Percentiles rank a stretch among this genome's conserved stretches.
Conservation (phyloP, 2,329 filamentous ascomycete species). For the Neopestalotiopsis sp. region DNA sequence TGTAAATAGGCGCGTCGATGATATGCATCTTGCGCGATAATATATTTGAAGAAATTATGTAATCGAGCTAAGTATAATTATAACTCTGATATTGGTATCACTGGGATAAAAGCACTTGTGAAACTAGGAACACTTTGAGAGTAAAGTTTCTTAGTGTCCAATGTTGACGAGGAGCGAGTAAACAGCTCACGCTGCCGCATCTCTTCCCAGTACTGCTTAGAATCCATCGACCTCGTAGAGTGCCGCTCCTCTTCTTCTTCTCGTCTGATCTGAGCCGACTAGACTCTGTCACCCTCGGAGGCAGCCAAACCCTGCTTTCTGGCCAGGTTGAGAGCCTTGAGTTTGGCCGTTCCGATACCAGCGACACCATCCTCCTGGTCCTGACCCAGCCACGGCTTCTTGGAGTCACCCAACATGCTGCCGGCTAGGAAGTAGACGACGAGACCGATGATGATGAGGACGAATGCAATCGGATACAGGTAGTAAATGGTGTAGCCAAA, state of each 20-base stretch:
- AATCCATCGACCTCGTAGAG: neutral
- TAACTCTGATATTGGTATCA: conserved; percentile 5
- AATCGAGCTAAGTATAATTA: neutral
- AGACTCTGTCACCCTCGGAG: conserved; percentile 16
- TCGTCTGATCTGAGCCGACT: neutral
- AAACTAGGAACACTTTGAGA: neutral
- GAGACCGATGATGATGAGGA: conserved; percentile 85
- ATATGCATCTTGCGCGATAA: neutral
- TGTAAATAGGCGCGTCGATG: no score
- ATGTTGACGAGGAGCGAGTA: neutral
- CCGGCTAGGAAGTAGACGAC: conserved; percentile 87
- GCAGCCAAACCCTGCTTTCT: conserved; percentile 41
- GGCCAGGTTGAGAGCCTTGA: conserved; percentile 68
- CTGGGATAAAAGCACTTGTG: neutral
- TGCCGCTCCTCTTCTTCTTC: neutral
- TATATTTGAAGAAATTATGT: neutral
- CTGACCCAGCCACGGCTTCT: conserved; percentile 93
- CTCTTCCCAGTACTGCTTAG: neutral
- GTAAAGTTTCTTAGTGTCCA: neutral
- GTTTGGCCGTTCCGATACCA: conserved; percentile 85
- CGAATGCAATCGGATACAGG: conserved; percentile 95
- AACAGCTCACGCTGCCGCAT: neutral
- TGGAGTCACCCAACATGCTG: conserved; percentile 80
- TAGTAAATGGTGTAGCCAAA: conserved; percentile 83
- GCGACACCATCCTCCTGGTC: conserved; percentile 82